Base-by-base conservation (phyloP, 106 monocot species). In the Triglochin maritima region DNA sequence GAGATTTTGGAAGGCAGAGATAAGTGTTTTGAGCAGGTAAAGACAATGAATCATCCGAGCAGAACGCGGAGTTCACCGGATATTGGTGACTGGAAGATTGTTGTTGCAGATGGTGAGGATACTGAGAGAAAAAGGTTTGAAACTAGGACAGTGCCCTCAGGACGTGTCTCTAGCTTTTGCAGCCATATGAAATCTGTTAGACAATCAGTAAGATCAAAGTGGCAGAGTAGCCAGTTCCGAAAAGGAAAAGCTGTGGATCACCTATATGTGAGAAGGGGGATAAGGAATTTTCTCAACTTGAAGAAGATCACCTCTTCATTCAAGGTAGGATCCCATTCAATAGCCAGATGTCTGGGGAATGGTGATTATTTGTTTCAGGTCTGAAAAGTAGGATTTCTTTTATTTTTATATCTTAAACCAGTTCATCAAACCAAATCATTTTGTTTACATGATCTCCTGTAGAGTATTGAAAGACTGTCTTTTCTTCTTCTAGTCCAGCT, bases 31-130 rank as follows among this genome's bases (percentile, higher is more conserved):
- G 44, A 17, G 45, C 69, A 77, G 41, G 65, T 9, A 3, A 72
- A 77, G 49, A 46, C 44, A 43, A 46, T 62, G n/a, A 49, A 73
- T 72, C 64, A 65, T 3, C 17, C 59, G 15, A 69, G 63, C 60
- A 78, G 55, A 61, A 68, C 65, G 42, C 70, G 9, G 43, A 75
- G 68, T 72, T 75, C 68, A 51, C 65, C 63, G 29, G 75, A 79
- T 69, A 65, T 72, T n/a, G 71, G 71, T 62, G 57, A 64, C 64
- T 85, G 81, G 85, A 82, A 79, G 64, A 79, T 85, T 70, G 70
- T 59, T 6, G 76, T 85, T 56, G 59, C 69, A 50, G 72, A 76
- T 56, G 67, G 74, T 46, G 78, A 71, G 6, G 65, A 49, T 58
- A 17, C 13, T 45, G 58, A 53, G 57, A 77, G 44, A 56, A 79